Evolutionary conservation across 495 filamentous ascomycete genomes (phyloP), one percentile per base, ranked within the genome.

Genomic region (Mytilinidion resinicola): DNA sequence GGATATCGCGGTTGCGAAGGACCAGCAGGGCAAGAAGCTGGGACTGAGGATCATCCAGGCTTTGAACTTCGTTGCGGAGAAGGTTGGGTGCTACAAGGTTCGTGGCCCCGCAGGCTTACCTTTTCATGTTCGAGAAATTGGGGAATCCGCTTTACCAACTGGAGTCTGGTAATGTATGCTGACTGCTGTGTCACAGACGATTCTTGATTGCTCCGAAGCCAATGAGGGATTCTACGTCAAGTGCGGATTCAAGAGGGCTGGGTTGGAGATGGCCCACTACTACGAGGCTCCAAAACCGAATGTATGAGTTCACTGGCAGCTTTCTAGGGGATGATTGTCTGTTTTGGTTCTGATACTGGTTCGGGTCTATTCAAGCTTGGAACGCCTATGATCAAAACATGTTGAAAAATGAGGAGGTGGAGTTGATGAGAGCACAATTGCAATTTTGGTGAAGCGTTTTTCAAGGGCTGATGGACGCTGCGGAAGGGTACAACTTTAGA

Each of bases 191-290:
- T 68, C 78, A 74, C 69, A 84, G 83, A 81, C 77, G 25, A 89
- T 90, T 53, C 78, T 90, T 30, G 87, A 90, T 61, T 90, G 86
- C 70, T 85, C 82, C 9, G 85, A 89, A 69, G 74, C 87, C 63
- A 98, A 98, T 72, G 90, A 96, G 74, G 93, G 91, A 14, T 98
- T 98, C 78, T 98, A 98, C 72, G 82, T 96, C 64, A 98, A 98
- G 81, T 98, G 93, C 70, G 95, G 92, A 43, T 97, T 95, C 73
- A 88, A 89, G 74, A 78, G 91, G 47, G 95, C 91, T 21, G 93
- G 93, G 9, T 73, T 96, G 52, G 90, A 98, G 73, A 98, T 98
- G 93, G 93, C 91, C 43, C 91, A 96, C 74, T 96, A 96, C 71
- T 91, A 92, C 72, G 86, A 85, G 55, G 66, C 68, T 64, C 65